A percentile compares a stretch with the other conserved stretches of the same genome.
phyloP scores from a whole-genome alignment of 495 filamentous ascomycete genomes.

The Penicillium tannophilum region DNA sequence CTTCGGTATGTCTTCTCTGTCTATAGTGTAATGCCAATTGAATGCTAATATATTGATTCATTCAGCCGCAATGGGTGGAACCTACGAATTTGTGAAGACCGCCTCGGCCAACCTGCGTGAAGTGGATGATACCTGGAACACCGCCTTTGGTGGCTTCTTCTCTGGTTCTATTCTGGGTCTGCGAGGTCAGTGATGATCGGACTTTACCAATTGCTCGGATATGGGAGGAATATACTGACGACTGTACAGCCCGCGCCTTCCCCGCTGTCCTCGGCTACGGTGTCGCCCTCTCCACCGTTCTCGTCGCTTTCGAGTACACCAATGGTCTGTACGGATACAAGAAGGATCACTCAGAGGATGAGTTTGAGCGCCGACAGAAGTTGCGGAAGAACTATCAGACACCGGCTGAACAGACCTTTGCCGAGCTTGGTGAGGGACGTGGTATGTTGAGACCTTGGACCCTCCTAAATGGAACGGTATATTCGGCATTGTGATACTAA shows the following conservation, averaged over 20 bases:
- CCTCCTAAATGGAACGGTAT: background rate
- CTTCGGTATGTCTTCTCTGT: slow-evolving; percentile 57
- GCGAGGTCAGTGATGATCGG: slow-evolving; percentile 48
- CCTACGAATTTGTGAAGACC: slow-evolving; percentile 73
- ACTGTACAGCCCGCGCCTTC: slow-evolving; percentile 65
- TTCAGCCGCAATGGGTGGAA: slow-evolving; percentile 76
- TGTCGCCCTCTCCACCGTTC: slow-evolving; percentile 58
- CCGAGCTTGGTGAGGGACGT: slow-evolving; percentile 85
- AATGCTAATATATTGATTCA: slow-evolving; percentile 22
- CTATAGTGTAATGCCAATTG: slow-evolving; percentile 8
- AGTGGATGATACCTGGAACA: slow-evolving; percentile 71
- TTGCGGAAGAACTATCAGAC: slow-evolving; percentile 73
- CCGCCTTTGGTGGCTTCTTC: slow-evolving; percentile 72
- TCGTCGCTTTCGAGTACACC: slow-evolving; percentile 75
- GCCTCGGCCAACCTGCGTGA: slow-evolving; percentile 78
- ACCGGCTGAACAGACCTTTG: slow-evolving; percentile 80
- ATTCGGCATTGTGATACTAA: background rate
- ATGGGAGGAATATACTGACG: background rate
- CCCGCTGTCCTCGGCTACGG: slow-evolving; percentile 82
- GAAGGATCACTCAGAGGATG: slow-evolving; percentile 65
- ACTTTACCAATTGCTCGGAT: background rate
- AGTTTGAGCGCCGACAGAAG: slow-evolving; percentile 76
- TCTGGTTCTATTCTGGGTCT: slow-evolving; percentile 69
- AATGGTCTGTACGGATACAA: slow-evolving; percentile 67
- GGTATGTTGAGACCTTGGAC: slow-evolving; percentile 54